Evolutionary conservation across 2,329 filamentous ascomycete species (phyloP), one percentile per base, ranked within the genome.

Genomic region (Apiospora hydei): DNA sequence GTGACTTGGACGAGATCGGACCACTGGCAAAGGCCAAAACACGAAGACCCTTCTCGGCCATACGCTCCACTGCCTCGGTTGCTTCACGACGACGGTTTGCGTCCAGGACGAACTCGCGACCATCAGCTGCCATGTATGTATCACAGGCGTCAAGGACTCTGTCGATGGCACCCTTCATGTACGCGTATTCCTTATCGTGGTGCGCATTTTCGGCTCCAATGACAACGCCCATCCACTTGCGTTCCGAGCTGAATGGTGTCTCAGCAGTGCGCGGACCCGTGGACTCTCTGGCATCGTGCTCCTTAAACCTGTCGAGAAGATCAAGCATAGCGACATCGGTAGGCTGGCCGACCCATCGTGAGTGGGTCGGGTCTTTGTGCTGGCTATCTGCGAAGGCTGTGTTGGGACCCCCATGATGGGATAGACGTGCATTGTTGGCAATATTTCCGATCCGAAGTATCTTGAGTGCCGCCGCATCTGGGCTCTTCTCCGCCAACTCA

Each of bases 191-290:
- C 73, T 91, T 90, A 49, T 93, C 91, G 70, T 85, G 84, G 72
- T 85, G 86, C 43, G 85, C 83, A 41, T 86, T 86, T 67, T 90
- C 87, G 30, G 87, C 85, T 61, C 90, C 91, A 76, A 98, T 93
- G 1, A 95, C 93, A 41, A 98, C 95, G 46, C 97, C 97, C 97
- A 99, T 99, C 96, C 96, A 99, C 83, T 99, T 99, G 72, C 96
- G 90, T 80, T 98, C 95, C 0, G 96, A 99, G 80, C 96, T 98
- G 82, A 99, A 99, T 0, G 96, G 95, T 0, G 94, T 95, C 81
- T 99, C 96, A 61, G 91, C 91, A 44, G 93, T 89, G 68, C 96
- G 93, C 44, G 89, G 88, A n/a, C 95, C 95, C 70, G 98, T 90
- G 13, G 93, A 92, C 67, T 96, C 93, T 73, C 97, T 92, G 66